Base-by-base conservation (phyloP, 1,139 yeast genomes). In the Lodderomyces oxycetoniae region DNA sequence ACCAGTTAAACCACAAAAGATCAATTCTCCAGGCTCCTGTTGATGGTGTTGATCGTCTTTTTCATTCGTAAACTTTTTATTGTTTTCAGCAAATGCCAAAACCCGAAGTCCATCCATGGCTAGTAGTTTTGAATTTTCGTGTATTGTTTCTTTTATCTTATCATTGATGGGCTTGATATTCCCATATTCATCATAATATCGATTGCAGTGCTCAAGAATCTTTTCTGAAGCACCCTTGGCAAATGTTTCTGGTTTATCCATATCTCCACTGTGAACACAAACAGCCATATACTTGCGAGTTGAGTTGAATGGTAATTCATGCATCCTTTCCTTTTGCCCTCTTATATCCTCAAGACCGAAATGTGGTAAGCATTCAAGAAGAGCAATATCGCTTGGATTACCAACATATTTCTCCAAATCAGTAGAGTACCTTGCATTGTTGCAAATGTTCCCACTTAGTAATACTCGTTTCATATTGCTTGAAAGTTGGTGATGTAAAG, bases 321-420 rank as follows among this genome's bases (percentile, higher is more conserved):
- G 71, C 6, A 71, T 50, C 49, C 91, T 74, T 20, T 71, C 65
- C 39, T 64, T 67, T 13, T 77, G 69, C 32, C 67, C 71, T 55
- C 96, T 77, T 6, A 59, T 53, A 56, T 89, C 96, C 7, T 75
- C 77, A 38, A 86, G 55, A 3, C 81, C 86, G 59, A 87, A 87
- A 41, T 74, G 75, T 5, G 75, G 67, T 39, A 88, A 66, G 25
- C 79, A 73, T 57, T 86, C 96, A 38, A 88, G 66, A 31, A 91
- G 63, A 0, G 97, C 97, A 49, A 88, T 79, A 59, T 91, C 98
- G 21, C 95, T 86, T 30, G 98, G 95, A 56, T 89, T 91, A 25
- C 97, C 98, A 35, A 86, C 77, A 49, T 63, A 81, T 49, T 75
- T 79, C 43, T 77, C 86, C 50, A 72, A 74, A 48, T 84, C 95